phyloP scores from a whole-genome alignment of 208 protist genomes.

The Wallacemonas sp. region DNA sequence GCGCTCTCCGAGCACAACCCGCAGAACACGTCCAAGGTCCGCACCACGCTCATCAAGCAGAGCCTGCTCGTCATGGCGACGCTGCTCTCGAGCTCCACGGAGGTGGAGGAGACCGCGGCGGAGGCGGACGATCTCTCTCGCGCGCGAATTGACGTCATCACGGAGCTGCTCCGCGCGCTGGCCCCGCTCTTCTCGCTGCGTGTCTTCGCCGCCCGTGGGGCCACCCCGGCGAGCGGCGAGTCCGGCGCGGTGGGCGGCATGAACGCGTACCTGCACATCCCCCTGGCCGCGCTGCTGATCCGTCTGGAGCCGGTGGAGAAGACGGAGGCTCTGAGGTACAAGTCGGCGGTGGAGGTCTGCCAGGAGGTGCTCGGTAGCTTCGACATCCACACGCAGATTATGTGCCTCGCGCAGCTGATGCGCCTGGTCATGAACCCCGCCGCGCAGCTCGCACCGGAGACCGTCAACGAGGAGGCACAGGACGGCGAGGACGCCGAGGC shows the following conservation, averaged over 20 bases:
- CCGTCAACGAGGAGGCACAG: constrained; percentile 11
- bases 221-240: not conserved
- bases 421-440: constrained; percentile 70
- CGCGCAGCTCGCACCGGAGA: constrained; percentile 38
- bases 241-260: not conserved
- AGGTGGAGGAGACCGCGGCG: constrained; percentile 8
- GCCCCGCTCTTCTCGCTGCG: constrained; percentile 61
- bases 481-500: constrained; percentile 36
- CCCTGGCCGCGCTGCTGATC: constrained; percentile 79
- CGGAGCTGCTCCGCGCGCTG: constrained; percentile 67
- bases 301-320: constrained; percentile 67
- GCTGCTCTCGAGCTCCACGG: constrained; percentile 39
- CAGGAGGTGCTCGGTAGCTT: constrained; percentile 77
- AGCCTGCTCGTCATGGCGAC: constrained; percentile 76
- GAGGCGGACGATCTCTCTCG: constrained; percentile 31
- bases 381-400: constrained; percentile 80
- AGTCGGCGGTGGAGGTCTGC: constrained; percentile 77
- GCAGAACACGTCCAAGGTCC: constrained; percentile 44
- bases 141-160: constrained; percentile 55
- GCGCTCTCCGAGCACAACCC: constrained; percentile 63
- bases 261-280: constrained; percentile 65
- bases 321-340: constrained; percentile 57
- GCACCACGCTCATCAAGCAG: constrained; percentile 50
- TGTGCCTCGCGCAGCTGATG: constrained; percentile 82
- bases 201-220: not conserved